Evolutionary conservation across 345 rosid species (phyloP), one percentile per base, ranked within the genome.

Genomic region (Chamaenerion angustifolium): DNA sequence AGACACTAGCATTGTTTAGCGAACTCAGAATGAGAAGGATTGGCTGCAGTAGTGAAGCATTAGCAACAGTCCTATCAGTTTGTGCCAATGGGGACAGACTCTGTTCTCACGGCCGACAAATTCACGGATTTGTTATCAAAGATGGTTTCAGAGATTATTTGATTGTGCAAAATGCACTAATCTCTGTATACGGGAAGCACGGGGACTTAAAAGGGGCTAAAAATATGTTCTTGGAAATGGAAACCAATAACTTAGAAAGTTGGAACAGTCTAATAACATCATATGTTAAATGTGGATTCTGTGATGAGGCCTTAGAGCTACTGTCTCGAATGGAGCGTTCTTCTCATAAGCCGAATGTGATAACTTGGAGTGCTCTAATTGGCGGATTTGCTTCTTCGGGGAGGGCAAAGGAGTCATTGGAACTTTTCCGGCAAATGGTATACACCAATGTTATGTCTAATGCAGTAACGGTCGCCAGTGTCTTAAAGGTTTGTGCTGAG

Each of bases 311-410:
- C 31, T 72, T 73, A 56, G 72, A 54, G 23, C 37, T 67, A 18
- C 75, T 86, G 68, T 61, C 62, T 2, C 64, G 73, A 74, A 41
- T 86, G 58, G 73, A 68, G 71, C 44, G 61, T 68, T 25, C 60
- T 4, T 41, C 41, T 25, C 55, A 68, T 58, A 71, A 73, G 52
- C 80, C 85, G 42, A 76, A 82, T 57, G 76, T 76, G 11, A 74
- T 86, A 49, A 86, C 73, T 48, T 86, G 92, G 95, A 78, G 78
- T 42, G 78, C 88, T 2, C 27, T 86, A 53, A 74, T 86, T 46
- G 75, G 68, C 52, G 88, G 79, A 14, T 83, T 76, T 66, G 82
- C 80, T 54, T 65, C 77, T 49, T 64, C 61, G 13, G 85, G 85
- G 47, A 46, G 51, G 12, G 51, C 40, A 4, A 52, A 46, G 46